Evolutionary conservation across 495 filamentous ascomycete genomes (phyloP).

Genomic region (Hyaloscypha hepaticicola): DNA sequence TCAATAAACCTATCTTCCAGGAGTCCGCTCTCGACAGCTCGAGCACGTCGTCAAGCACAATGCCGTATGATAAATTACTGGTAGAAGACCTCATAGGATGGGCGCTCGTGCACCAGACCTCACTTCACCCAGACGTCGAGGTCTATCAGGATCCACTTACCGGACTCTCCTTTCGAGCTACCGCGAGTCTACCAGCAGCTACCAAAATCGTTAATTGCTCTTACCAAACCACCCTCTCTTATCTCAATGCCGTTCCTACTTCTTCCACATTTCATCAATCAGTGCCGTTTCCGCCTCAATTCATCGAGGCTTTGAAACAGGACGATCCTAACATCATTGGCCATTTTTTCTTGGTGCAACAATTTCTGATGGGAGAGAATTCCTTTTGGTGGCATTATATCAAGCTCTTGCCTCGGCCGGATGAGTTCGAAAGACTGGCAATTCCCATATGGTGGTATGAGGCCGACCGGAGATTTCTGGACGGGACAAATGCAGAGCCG

Average conservation of each 20-base stretch:
- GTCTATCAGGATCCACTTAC: slow-evolving; percentile 19
- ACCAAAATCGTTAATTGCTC: slow-evolving; percentile 20
- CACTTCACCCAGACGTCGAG: slow-evolving; percentile 18
- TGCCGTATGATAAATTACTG: not conserved
- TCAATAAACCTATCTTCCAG: not conserved
- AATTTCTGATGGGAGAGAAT: slow-evolving; percentile 40
- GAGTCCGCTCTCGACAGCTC: too few relatives aligned
- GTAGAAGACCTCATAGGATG: slow-evolving; percentile 21
- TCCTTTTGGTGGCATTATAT: slow-evolving; percentile 55
- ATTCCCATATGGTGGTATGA: slow-evolving; percentile 27
- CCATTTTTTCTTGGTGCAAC: slow-evolving; percentile 32
- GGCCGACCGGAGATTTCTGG: slow-evolving; percentile 45
- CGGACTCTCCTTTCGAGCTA: slow-evolving; percentile 25
- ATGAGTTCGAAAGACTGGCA: slow-evolving; percentile 45
- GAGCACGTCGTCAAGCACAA: not conserved
- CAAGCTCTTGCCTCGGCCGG: slow-evolving; percentile 47
- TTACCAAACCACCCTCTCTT: slow-evolving; percentile 23
- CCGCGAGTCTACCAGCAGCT: slow-evolving; percentile 2
- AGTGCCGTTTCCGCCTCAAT: slow-evolving; percentile 20
- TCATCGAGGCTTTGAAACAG: slow-evolving; percentile 14
- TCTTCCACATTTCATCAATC: slow-evolving; percentile 6
- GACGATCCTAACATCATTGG: slow-evolving; percentile 29
- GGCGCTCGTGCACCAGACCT: slow-evolving; percentile 7
- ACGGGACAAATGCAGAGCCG: slow-evolving; percentile 48
- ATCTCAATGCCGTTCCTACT: slow-evolving; percentile 22